Conservation (phyloP, 208 protist genomes). For the Trypanosoma melophagium region DNA sequence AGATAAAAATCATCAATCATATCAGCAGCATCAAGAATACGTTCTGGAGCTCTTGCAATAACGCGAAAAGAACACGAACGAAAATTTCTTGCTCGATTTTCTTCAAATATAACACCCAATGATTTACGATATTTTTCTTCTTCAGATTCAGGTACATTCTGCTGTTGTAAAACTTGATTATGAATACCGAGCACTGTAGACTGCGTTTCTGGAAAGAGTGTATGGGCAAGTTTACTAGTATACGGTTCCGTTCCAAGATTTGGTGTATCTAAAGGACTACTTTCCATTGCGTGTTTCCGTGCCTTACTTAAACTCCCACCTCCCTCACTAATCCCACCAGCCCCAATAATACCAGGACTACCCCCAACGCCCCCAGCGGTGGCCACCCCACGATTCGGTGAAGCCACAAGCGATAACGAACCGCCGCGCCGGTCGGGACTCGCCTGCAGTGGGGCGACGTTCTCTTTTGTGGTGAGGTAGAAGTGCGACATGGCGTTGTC, state of each 20-base stretch:
- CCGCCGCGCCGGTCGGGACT: constrained; percentile 28
- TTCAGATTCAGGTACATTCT: constrained; percentile 34
- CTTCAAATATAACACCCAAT: constrained; percentile 81
- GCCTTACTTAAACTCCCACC: constrained; percentile 19
- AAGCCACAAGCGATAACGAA: constrained; percentile 23
- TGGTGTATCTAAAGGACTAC: constrained; percentile 9
- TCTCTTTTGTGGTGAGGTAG: constrained; percentile 77
- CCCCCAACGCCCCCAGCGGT: not conserved
- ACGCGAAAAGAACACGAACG: constrained; percentile 71
- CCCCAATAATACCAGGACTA: not conserved
- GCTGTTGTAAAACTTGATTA: constrained; percentile 26
- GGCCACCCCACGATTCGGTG: constrained; percentile 11
- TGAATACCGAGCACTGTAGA: constrained; percentile 68
- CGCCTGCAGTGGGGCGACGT: constrained; percentile 48
- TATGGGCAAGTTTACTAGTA: constrained; percentile 65
- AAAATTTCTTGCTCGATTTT: constrained; percentile 85
- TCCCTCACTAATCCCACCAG: constrained; percentile 11
- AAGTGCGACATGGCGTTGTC: constrained; percentile 70
- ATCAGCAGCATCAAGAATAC: constrained; percentile 98
- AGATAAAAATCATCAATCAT: constrained; percentile 99
- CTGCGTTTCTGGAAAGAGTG: constrained; percentile 72
- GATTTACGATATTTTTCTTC: constrained; percentile 56
- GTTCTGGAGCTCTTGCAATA: constrained; percentile 93
- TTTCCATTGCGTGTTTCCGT: constrained; percentile 15
- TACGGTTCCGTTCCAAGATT: constrained; percentile 73